Percentiles rank a stretch among this genome's conserved stretches.
Conservation (phyloP, 768 basidiomycete species). For the Leccinum barrowsii region DNA sequence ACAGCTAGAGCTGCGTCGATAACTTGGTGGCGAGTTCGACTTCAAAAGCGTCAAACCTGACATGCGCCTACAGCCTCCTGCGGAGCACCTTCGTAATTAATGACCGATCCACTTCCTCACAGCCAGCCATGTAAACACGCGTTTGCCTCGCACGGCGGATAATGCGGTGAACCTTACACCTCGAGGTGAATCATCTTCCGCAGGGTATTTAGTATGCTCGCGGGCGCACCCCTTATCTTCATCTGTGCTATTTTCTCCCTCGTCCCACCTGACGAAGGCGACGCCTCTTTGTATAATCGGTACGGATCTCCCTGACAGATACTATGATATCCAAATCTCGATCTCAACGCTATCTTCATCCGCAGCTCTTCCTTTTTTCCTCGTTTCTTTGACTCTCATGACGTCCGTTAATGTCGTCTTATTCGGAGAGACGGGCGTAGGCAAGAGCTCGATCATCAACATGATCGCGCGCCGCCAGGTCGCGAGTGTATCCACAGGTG, state of each 20-base stretch:
- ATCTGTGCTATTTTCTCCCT: not conserved
- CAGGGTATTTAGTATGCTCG: constrained; percentile 1
- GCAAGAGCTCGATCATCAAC: constrained; percentile 32
- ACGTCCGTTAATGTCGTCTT: constrained; percentile 35
- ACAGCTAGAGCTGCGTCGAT: too few relatives aligned
- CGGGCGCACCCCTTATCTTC: not conserved
- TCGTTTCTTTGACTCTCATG: constrained; percentile 6
- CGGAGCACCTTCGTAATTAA: too few relatives aligned
- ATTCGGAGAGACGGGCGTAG: constrained; percentile 41
- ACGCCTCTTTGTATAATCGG: not conserved
- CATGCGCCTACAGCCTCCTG: too few relatives aligned
- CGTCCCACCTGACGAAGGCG: not conserved
- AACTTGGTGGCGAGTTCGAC: too few relatives aligned
- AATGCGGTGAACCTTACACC: not conserved
- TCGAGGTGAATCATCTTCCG: not conserved
- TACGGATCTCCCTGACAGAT: not conserved
- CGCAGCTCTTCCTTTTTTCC: not conserved
- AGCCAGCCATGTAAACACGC: not conserved
- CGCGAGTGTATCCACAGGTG: constrained; percentile 20
- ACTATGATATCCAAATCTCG: not conserved
- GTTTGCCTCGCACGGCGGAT: not conserved
- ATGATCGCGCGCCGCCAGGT: constrained; percentile 22
- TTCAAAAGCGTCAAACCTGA: too few relatives aligned
- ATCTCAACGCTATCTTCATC: not conserved
- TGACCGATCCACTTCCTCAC: not conserved